These are phyloP conservation scores for Oehlia diaphana DNA, from an alignment of 192 early-diverging fungal species.

Conservation along the genomic window DNA sequence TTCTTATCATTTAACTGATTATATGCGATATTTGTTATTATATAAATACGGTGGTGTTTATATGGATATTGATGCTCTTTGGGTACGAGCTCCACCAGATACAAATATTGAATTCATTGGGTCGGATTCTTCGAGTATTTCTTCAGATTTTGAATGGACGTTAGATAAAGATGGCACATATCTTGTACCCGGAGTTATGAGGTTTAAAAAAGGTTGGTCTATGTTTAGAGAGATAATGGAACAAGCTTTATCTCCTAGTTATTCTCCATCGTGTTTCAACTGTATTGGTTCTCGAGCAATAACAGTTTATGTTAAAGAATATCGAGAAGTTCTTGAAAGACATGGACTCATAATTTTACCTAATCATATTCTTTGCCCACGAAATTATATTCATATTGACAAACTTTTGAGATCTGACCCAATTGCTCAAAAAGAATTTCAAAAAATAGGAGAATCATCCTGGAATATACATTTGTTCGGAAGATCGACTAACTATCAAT, in stretches of 20 bases:
- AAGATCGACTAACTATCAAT: conserved; percentile 53
- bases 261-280: conserved; percentile 56
- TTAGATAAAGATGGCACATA: conserved; percentile 53
- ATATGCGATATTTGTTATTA: conserved; percentile 48
- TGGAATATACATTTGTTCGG: conserved; percentile 59
- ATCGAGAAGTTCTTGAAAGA: conserved; percentile 42
- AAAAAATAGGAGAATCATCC: conserved; percentile 35
- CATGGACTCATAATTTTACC: conserved; percentile 49
- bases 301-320: conserved; percentile 52
- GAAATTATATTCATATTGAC: conserved; percentile 51
- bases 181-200: conserved; percentile 57
- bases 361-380: conserved; percentile 47
- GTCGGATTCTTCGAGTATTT: conserved; percentile 48
- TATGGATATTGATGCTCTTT: conserved; percentile 67
- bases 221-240: conserved; percentile 58
- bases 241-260: conserved; percentile 46
- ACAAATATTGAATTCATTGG: conserved; percentile 56
- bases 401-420: conserved; percentile 37
- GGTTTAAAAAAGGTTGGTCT: conserved; percentile 54
- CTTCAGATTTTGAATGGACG: conserved; percentile 51
- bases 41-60: conserved; percentile 64
- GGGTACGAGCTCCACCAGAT: conserved; percentile 54
- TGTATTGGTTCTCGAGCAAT: conserved; percentile 59
- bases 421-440: conserved; percentile 42
- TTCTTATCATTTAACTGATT: conserved; percentile 56